A percentile compares a stretch with the other conserved stretches of the same genome.
phyloP scores from a whole-genome alignment of 352 stramenopile species.

The Globisporangium perplexum region DNA sequence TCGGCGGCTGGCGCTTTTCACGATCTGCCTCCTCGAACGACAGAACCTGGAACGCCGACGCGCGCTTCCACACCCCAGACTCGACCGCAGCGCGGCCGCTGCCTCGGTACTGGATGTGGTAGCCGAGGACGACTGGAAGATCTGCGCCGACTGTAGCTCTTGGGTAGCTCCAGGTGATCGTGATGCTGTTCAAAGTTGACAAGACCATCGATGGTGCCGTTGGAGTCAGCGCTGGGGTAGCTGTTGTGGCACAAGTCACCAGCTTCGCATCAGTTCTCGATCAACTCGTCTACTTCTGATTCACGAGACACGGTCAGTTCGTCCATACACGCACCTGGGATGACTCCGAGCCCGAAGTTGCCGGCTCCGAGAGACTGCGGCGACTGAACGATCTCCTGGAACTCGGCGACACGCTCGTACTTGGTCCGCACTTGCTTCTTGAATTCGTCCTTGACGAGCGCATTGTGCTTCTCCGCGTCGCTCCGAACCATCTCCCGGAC shows the following conservation, averaged over 20 bases:
- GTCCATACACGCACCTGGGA: constrained; percentile 21
- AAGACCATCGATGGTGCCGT: constrained; percentile 22
- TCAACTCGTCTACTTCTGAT: not conserved
- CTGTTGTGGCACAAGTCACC: constrained; percentile 10
- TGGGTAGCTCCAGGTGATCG: constrained; percentile 28
- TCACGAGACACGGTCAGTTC: not conserved
- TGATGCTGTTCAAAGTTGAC: constrained; percentile 44
- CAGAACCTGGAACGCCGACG: constrained; percentile 44
- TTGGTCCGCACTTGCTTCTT: constrained; percentile 48
- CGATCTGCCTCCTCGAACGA: constrained; percentile 41
- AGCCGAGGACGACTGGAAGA: constrained; percentile 47
- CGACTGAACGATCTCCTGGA: constrained; percentile 54
- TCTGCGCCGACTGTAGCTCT: constrained; percentile 13
- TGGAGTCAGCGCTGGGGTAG: constrained; percentile 24
- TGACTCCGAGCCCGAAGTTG: constrained; percentile 39
- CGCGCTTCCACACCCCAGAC: constrained; percentile 38
- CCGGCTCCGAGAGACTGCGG: constrained; percentile 25
- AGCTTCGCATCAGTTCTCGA: not conserved
- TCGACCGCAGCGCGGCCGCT: constrained; percentile 30
- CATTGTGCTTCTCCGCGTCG: constrained; percentile 41
- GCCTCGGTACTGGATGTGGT: constrained; percentile 49
- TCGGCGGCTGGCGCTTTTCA: constrained; percentile 20
- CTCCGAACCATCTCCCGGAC: constrained; percentile 24
- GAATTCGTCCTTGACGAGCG: constrained; percentile 36
- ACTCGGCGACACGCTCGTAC: constrained; percentile 48